Evolutionary conservation across 148 eudicot genomes (phyloP).

Genomic region (Rhododendron vialii): DNA sequence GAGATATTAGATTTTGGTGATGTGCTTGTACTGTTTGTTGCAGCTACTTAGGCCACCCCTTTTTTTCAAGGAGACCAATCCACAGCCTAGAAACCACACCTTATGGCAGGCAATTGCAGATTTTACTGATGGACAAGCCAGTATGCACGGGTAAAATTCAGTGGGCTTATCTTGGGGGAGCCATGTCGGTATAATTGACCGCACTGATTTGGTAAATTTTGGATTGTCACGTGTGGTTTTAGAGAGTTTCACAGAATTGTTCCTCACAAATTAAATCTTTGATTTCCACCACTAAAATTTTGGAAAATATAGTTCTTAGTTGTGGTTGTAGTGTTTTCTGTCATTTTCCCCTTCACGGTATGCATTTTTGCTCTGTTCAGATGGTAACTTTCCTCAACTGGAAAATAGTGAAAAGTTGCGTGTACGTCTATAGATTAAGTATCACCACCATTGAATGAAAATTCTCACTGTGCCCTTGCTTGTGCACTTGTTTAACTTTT

Average conservation of each 20-base stretch:
- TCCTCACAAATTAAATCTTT: too few relatives aligned
- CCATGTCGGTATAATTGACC: background rate
- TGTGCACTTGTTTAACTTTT: too few relatives aligned
- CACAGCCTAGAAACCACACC: too few relatives aligned
- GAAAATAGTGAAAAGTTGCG: too few relatives aligned
- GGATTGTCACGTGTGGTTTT: background rate
- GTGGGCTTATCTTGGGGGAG: background rate
- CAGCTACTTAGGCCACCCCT: slow-evolving; percentile 52
- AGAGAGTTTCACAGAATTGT: too few relatives aligned
- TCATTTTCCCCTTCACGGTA: background rate
- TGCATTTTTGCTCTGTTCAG: background rate
- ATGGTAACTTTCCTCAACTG: background rate
- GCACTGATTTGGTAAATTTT: background rate
- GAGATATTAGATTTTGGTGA: background rate
- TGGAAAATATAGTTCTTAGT: background rate
- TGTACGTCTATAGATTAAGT: background rate
- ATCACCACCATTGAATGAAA: too few relatives aligned
- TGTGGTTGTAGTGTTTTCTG: background rate
- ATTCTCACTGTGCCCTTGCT: too few relatives aligned
- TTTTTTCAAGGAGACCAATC: too few relatives aligned
- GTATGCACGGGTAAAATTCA: slow-evolving; percentile 36
- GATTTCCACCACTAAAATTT: too few relatives aligned
- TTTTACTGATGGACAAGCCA: slow-evolving; percentile 52
- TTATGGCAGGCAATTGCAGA: too few relatives aligned
- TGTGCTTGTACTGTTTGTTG: background rate